Evolutionary conservation across 805 yeast species (phyloP).

Genomic region (Yamadazyma phyllophila): DNA sequence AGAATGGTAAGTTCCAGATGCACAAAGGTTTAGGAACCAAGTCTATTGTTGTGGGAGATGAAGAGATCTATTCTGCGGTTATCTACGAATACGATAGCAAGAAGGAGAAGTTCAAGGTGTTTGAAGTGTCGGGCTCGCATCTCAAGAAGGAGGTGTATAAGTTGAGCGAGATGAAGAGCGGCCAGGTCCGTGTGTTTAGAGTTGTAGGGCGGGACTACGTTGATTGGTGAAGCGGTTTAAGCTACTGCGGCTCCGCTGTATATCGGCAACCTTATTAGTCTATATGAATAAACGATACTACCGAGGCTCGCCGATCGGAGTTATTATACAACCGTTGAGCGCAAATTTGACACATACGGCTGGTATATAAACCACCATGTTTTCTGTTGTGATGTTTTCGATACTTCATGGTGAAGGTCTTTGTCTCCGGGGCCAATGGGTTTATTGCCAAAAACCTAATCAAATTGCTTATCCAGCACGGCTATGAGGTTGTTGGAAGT

Average conservation of each 20-base stretch:
- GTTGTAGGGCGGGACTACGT: conserved; percentile 69
- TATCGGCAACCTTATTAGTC: not conserved
- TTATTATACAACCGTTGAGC: no score
- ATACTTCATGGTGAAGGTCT: conserved; percentile 20
- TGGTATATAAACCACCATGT: no score
- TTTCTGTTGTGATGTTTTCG: no score
- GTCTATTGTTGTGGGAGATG: conserved; percentile 55
- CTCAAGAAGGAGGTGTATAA: conserved; percentile 62
- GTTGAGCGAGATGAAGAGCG: conserved; percentile 70
- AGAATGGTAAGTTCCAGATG: conserved; percentile 70
- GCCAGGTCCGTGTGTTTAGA: conserved; percentile 78
- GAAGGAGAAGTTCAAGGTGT: conserved; percentile 68
- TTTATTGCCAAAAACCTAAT: conserved; percentile 53
- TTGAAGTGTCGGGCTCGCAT: conserved; percentile 55
- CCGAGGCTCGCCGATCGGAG: no score
- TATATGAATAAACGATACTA: not conserved
- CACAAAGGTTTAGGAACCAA: conserved; percentile 51
- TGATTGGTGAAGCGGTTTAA: conserved; percentile 51
- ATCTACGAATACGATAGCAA: conserved; percentile 71
- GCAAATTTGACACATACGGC: no score
- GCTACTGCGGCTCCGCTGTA: not conserved
- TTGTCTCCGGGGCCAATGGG: conserved; percentile 30
- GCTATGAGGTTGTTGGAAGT: conserved; percentile 50
- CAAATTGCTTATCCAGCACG: conserved; percentile 35
- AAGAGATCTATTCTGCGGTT: conserved; percentile 51